phyloP scores from a whole-genome alignment of 2,329 filamentous ascomycete species.

The Penicillium hesseltinei region DNA sequence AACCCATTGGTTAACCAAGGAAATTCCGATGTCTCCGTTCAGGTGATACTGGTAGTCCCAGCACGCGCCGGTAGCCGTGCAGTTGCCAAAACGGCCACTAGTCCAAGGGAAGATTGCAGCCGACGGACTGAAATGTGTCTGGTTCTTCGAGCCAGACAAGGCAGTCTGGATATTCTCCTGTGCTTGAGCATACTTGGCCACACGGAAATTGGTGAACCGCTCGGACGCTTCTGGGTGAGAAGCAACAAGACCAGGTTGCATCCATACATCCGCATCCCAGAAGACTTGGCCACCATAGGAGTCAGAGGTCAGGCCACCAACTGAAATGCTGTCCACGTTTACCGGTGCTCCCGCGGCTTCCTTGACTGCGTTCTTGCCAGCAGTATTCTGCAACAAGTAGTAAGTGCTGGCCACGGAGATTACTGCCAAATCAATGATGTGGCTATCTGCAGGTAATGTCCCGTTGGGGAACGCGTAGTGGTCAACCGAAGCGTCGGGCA shows the following conservation, averaged over 20 bases:
- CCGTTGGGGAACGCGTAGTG: slow-evolving; percentile 60
- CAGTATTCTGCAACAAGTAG: slow-evolving; percentile 50
- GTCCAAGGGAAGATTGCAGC: slow-evolving; percentile 69
- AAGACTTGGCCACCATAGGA: slow-evolving; percentile 66
- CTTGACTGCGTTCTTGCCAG: slow-evolving; percentile 54
- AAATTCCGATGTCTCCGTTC: slow-evolving; percentile 66
- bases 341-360: slow-evolving; percentile 52
- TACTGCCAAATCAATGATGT: slow-evolving; percentile 55
- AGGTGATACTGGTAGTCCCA: slow-evolving; percentile 72
- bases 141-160: slow-evolving; percentile 59
- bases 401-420: slow-evolving; percentile 49
- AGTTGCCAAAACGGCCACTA: slow-evolving; percentile 65
- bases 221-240: slow-evolving; percentile 62
- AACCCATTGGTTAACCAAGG: slow-evolving; percentile 60
- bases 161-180: slow-evolving; percentile 57
- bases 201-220: slow-evolving; percentile 64
- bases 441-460: slow-evolving; percentile 55
- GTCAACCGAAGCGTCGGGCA: slow-evolving; percentile 63
- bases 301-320: slow-evolving; percentile 66
- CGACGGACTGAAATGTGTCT: slow-evolving; percentile 55
- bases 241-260: slow-evolving; percentile 64
- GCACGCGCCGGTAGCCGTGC: slow-evolving; percentile 62
- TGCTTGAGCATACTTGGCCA: slow-evolving; percentile 59
- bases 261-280: slow-evolving; percentile 67
- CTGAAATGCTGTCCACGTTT: slow-evolving; percentile 63